Base-by-base conservation (phyloP, 2,329 filamentous ascomycete genomes). In the Scedosporium dehoogii region DNA sequence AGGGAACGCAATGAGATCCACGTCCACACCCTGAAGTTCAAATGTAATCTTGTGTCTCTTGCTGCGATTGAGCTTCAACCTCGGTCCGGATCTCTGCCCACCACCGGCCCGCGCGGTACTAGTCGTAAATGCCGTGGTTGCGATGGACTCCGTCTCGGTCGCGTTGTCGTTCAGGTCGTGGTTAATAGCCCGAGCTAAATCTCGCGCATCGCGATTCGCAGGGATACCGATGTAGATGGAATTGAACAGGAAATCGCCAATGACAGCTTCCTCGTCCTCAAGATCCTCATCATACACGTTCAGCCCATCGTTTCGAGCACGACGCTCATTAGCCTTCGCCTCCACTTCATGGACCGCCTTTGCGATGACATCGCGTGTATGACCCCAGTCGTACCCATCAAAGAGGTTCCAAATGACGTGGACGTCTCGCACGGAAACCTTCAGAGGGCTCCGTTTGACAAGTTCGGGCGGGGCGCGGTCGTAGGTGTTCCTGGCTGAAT, bases 321-420 rank as follows among this genome's bases (percentile, higher is more conserved):
- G 84, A 62, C 88, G 86, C 71, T 97, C 90, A 57, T 88, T 85
- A 1, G 91, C 92, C 72, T 88, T 91, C 53, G 81, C 80, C 73
- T 99, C 91, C 1, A 99, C 88, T 61, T 96, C 87, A 64, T 94
- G 86, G 2, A 99, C 92, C 6, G 91, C 92, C 70, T 93, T 90
- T 23, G 87, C 86, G 63, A 99, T 96, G 3, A 88, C 85, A 65
- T 94, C 89, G 53, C 93, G 84, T 0, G 96, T 99, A 53, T 85
- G 83, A 67, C 87, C 84, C 96, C 96, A 99, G 74, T 99, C 96
- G 71, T 96, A 99, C 1, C 94, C 94, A 76, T 99, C 94, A 73
- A 94, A 97, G 1, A 99, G 78, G 70, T 99, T 96, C 94, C 94
- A 99, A 64, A 97, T 97, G 60, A 97, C 78, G 71, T 97, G 91